Base-by-base conservation (phyloP, 2,329 filamentous ascomycete species). In the Fusarium buxicola region DNA sequence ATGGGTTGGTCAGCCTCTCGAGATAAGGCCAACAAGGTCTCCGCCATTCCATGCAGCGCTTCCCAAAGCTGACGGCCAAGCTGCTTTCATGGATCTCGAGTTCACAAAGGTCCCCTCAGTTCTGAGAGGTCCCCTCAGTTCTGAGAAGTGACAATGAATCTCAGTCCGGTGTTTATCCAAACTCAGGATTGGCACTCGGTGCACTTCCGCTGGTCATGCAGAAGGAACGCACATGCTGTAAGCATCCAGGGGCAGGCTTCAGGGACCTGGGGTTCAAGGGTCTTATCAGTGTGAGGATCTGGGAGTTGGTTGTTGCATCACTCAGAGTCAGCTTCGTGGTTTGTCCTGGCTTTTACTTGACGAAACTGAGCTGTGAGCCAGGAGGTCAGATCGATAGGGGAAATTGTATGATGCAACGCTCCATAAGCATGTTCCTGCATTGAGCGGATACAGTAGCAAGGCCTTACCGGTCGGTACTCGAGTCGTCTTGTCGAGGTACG, bases 301-400 rank as follows among this genome's bases (percentile, higher is more conserved):
- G 57, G 57, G 47, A 57, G 15, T 39, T 44, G 36, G 16, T 28
- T 27, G 31, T 12, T n/a, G n/a, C 39, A 11, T 45, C 36, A 40
- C 31, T 32, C n/a, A 36, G 46, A 25, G 21, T 18, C 9, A 16
- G 25, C 25, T 52, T 51, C 49, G 50, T 43, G 21, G 60, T 68
- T 60, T 68, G 64, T 68, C 64, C 57, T 67, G 38, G 30, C 35
- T 46, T 60, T 68, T 66, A 68, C 65, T 43, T 61, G 50, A 49
- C 50, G 46, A 60, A 34, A 18, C 39, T 43, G 39, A 36, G 15
- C 15, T 49, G 39, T 43, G 34, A 45, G 44, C 34, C 41, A 24
- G 35, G 28, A 60, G 46, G 44, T 18, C 12, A 27, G 25, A 30
- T 25, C 27, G 36, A 16, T 16, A 30, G 35, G 36, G 31, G 15